A percentile compares a stretch with the other conserved stretches of the same genome.
Conservation (phyloP, 805 yeast species). For the Ogataea nakhonphanomensis region DNA sequence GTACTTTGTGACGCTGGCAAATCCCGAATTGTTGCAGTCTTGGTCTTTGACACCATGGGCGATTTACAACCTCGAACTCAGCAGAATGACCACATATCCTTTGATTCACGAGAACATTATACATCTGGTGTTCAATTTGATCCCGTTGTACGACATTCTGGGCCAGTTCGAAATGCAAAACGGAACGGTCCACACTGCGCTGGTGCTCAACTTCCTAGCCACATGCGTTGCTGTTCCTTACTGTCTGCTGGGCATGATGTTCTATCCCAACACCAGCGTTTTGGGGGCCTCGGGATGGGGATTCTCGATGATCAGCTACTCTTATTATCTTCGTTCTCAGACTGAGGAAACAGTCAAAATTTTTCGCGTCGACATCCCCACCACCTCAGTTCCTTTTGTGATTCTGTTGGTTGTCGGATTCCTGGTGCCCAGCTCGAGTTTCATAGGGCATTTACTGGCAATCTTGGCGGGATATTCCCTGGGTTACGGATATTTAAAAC, state of each 20-base stretch:
- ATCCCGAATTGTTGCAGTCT: conserved; percentile 30
- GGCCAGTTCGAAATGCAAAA: conserved; percentile 63
- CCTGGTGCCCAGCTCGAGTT: conserved; percentile 62
- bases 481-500: conserved; percentile 52
- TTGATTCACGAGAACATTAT: conserved; percentile 59
- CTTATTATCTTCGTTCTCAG: conserved; percentile 40
- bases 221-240: conserved; percentile 64
- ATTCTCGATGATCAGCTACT: conserved; percentile 63
- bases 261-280: conserved; percentile 52
- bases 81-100: conserved; percentile 66
- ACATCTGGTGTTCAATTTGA: conserved; percentile 59
- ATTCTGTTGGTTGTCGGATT: conserved; percentile 47
- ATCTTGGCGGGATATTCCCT: conserved; percentile 62
- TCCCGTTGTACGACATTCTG: conserved; percentile 57
- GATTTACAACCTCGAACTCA: conserved; percentile 44
- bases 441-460: conserved; percentile 72
- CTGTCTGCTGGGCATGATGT: conserved; percentile 46
- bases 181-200: conserved; percentile 85
- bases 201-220: conserved; percentile 70
- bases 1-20: conserved; percentile 34
- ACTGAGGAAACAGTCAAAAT: conserved; percentile 17
- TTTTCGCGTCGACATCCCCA: conserved; percentile 45
- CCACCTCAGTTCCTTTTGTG: conserved; percentile 55
- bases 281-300: conserved; percentile 74
- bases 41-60: conserved; percentile 57